Conservation (phyloP, 2,329 filamentous ascomycete species). For the Claviceps arundinis region DNA sequence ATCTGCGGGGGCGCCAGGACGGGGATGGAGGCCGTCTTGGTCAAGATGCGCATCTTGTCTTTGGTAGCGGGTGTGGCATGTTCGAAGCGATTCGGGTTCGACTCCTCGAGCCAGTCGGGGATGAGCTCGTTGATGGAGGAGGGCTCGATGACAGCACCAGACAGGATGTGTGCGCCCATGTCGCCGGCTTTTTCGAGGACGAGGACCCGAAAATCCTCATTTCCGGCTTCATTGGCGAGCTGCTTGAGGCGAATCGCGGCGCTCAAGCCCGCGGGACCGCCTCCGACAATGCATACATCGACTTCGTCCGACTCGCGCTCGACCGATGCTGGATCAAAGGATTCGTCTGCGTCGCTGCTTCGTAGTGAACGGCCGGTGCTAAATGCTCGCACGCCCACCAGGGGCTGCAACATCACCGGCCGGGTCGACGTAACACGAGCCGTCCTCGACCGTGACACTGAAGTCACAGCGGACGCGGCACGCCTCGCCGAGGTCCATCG, state of each 20-base stretch:
- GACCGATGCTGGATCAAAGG: slow-evolving; percentile 52
- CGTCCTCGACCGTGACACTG: slow-evolving; percentile 9
- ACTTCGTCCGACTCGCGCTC: slow-evolving; percentile 89
- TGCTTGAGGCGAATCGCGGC: slow-evolving; percentile 94
- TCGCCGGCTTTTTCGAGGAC: slow-evolving; percentile 92
- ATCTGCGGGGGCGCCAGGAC: slow-evolving; percentile 89
- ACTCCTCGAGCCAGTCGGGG: slow-evolving; percentile 83
- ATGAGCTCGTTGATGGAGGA: slow-evolving; percentile 78
- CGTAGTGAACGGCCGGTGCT: slow-evolving; percentile 19
- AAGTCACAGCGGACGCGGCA: not conserved
- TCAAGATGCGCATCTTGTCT: slow-evolving; percentile 91
- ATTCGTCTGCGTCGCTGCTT: slow-evolving; percentile 22
- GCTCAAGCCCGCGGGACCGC: slow-evolving; percentile 84
- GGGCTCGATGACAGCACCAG: slow-evolving; percentile 89
- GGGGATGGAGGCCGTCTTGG: slow-evolving; percentile 63
- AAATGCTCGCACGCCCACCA: slow-evolving; percentile 20
- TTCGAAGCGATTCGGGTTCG: slow-evolving; percentile 79
- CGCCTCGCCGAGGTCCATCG: slow-evolving; percentile 15
- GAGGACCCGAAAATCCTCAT: slow-evolving; percentile 89
- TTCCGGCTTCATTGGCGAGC: slow-evolving; percentile 83
- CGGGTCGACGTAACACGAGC: slow-evolving; percentile 8
- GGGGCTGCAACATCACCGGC: slow-evolving; percentile 9
- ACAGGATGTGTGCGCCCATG: slow-evolving; percentile 86
- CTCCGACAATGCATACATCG: slow-evolving; percentile 92
- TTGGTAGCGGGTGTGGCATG: slow-evolving; percentile 69